Evolutionary conservation across 1,284 basidiomycete species (phyloP), one percentile per base, ranked within the genome.

Genomic region (Papiliotrema flavescens): DNA sequence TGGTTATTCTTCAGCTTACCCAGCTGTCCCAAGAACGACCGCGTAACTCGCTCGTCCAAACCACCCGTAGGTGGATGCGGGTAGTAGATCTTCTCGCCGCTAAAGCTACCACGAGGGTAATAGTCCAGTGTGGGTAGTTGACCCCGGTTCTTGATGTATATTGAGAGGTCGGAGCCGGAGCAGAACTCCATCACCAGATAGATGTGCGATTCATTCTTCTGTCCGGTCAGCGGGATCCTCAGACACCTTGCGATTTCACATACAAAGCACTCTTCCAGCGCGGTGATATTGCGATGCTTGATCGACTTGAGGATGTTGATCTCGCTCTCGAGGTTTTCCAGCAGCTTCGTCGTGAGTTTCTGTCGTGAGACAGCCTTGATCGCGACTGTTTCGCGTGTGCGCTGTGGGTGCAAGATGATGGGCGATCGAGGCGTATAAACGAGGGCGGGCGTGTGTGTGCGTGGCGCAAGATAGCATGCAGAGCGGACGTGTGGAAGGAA

Each of bases 141-240:
- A 19, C 91, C 92, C 14, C 90, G 85, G 71, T 90, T 90, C 83
- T 91, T 92, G 80, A 98, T 95, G 73, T 98, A 98, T 65, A 91
- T 85, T 0, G 91, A 91, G 43, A 99, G 84, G 75, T 99, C 96
- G 14, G 93, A 93, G 3, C 92, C 93, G 0, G 92, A 85, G 76
- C 95, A 98, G 75, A 86, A 98, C 68, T 95, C 93, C 88, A 98
- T 98, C 70, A 99, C 88, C 53, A 99, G 85, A 79, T 97, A 97
- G 72, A 98, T 97, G 74, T 95, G 86, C 54, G 85, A 83, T 65
- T 94, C 89, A 26, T 90, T 90, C 70, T 92, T 89, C 91, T 94
- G 69, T 9, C 22, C 24, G 41, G 39, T n/a, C 20, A 40, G 26
- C 8, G 15, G 19, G 37, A 22, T 39, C 23, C 28, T 20, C 49